Evolutionary conservation across 768 basidiomycete species (phyloP).

Genomic region (Leccinum truebloodii): DNA sequence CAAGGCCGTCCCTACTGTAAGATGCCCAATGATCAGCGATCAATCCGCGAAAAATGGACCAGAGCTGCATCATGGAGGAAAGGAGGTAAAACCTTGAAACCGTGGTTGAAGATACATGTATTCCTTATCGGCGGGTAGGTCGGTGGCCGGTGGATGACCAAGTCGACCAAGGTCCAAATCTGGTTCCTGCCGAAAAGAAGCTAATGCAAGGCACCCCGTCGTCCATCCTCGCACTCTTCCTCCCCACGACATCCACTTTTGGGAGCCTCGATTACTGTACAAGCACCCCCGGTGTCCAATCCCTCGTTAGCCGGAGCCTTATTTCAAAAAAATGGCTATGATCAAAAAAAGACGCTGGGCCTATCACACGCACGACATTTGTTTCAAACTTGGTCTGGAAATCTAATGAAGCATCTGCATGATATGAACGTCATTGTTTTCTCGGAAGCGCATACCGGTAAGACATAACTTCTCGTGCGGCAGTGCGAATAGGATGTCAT

Average conservation of each 20-base stretch:
- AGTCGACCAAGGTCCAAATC: background rate
- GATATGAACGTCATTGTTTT: background rate
- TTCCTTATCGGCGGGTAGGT: background rate
- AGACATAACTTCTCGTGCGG: background rate
- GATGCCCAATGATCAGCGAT: background rate
- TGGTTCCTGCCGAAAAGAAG: slow-evolving; percentile 1
- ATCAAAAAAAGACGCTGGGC: background rate
- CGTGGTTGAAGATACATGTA: background rate
- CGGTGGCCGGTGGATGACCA: background rate
- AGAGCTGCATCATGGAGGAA: background rate
- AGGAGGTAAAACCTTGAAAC: background rate
- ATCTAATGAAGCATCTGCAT: background rate
- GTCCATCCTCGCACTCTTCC: background rate
- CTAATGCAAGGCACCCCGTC: background rate
- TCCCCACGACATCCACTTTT: background rate
- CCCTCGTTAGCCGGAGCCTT: slow-evolving; percentile 8
- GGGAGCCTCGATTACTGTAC: background rate
- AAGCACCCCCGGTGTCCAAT: background rate
- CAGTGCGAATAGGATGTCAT: slow-evolving; percentile 1
- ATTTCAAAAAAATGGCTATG: background rate
- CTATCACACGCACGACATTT: background rate
- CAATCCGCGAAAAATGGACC: background rate
- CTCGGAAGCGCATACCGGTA: background rate
- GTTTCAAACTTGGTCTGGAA: background rate
- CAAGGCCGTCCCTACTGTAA: background rate